phyloP scores from a whole-genome alignment of 73 alveolate genomes.

The Effrenium voratum region DNA sequence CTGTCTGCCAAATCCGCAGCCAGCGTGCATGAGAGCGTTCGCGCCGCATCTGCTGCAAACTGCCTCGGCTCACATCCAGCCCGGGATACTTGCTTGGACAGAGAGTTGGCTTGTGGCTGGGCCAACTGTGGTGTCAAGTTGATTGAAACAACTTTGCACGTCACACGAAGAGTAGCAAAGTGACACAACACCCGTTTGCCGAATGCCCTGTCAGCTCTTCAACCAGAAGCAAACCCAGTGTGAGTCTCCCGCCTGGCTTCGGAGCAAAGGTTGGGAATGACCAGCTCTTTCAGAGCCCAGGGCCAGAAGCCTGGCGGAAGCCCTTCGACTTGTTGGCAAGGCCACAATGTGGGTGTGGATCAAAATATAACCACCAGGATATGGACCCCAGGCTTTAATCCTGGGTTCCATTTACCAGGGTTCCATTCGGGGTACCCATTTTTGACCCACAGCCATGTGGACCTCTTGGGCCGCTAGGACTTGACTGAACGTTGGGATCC shows the following conservation, averaged over 20 bases:
- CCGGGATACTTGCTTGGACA: background rate
- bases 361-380: too few relatives aligned
- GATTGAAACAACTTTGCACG: background rate
- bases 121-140: background rate
- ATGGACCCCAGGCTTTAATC: too few relatives aligned
- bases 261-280: conserved; percentile 34
- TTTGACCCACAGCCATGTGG: too few relatives aligned
- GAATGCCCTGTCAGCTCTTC: background rate
- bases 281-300: conserved; percentile 52
- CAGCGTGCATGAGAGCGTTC: conserved; percentile 13
- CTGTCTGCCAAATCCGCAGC: conserved; percentile 37
- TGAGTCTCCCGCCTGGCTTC: background rate
- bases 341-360: too few relatives aligned
- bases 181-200: background rate
- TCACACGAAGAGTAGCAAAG: background rate
- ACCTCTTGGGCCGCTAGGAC: too few relatives aligned
- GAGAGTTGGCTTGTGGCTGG: background rate
- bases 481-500: too few relatives aligned
- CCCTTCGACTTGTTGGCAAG: too few relatives aligned
- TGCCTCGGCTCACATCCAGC: background rate
- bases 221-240: background rate
- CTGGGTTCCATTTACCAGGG: too few relatives aligned
- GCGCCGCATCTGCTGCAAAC: conserved; percentile 33
- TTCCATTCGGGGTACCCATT: too few relatives aligned
- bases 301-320: conserved; percentile 23